Evolutionary conservation across 352 stramenopile species (phyloP), one percentile per base, ranked within the genome.

Genomic region (Phytophthora pluvialis): DNA sequence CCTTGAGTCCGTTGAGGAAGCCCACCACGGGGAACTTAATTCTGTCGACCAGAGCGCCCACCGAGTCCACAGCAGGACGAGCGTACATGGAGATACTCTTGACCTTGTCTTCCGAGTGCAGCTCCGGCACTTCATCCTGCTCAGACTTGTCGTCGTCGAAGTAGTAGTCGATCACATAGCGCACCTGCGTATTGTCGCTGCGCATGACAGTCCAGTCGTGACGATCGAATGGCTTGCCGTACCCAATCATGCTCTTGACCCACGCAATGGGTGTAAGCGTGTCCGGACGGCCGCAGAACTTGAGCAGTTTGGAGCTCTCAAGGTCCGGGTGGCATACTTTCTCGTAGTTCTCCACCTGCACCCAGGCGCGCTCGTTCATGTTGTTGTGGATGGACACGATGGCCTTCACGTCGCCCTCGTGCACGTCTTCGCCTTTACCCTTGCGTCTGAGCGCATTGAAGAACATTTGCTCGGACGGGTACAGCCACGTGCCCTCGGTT

Each of bases 111-210:
- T 78, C 68, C 29, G 88, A 93, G 72, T 97, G 86, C n/a, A 97
- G 67, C 61, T 92, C 86, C 3, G 88, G 87, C 36, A 95, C 82
- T 56, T 88, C 52, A 69, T 97, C 88, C 53, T 94, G 67, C 5
- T 52, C 78, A 2, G 81, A 73, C 66, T 94, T 95, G 4, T 93
- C 72, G 62, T 97, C 90, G 70, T 97, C 89, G 60, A 95, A 97
- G 80, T 99, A 99, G 78, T 99, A 99, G 86, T 99, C 98, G 72
- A 99, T 99, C 26, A 99, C 96, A 73, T 99, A 99, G 55, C 98
- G 91, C 38, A 98, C 91, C 63, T 97, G 77, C 11, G 88, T 90
- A 43, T 95, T 91, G 73, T 93, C 83, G 35, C 86, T 85, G 58
- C 95, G 87, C 35, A 95, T 67, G 11, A 99, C 90, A 5, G 97